phyloP scores from a whole-genome alignment of 768 basidiomycete species.

The Podaxis sp. region DNA sequence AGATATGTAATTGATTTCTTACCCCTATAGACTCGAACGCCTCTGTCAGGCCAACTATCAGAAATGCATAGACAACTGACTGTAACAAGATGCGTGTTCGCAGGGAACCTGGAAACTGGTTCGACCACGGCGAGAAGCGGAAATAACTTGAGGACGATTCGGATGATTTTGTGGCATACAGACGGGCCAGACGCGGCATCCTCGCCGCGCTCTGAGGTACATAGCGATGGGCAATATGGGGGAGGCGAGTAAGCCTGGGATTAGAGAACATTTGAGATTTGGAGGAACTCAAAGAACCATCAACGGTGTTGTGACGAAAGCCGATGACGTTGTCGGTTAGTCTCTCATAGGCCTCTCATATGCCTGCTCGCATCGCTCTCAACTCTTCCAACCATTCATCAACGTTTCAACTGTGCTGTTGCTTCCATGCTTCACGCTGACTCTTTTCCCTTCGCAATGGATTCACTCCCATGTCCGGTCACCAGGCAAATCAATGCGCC shows the following conservation, averaged over 20 bases:
- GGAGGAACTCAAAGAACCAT: neutral
- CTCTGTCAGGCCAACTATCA: constrained; percentile 27
- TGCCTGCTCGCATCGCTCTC: too few species aligned
- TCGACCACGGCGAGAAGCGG: constrained; percentile 39
- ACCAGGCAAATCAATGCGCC: neutral
- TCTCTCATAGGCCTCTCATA: neutral
- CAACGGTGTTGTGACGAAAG: neutral
- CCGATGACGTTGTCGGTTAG: neutral
- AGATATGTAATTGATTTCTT: neutral
- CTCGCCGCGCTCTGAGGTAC: neutral
- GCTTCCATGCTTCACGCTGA: neutral
- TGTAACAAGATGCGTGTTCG: constrained; percentile 30
- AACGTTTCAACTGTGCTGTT: neutral
- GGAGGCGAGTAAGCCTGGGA: constrained; percentile 1
- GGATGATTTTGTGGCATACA: constrained; percentile 2
- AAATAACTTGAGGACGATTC: neutral
- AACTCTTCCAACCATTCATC: too few species aligned
- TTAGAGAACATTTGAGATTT: constrained; percentile 13
- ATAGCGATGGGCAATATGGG: neutral
- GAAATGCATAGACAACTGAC: constrained; percentile 29
- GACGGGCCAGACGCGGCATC: neutral
- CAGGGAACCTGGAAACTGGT: constrained; percentile 29
- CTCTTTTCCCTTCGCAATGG: neutral
- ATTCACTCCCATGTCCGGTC: neutral
- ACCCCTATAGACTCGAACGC: constrained; percentile 21